Percentiles rank a stretch among this genome's conserved stretches.
Evolutionary conservation across 2,329 filamentous ascomycete species (phyloP).

Genomic region (Fusarium chaquense): DNA sequence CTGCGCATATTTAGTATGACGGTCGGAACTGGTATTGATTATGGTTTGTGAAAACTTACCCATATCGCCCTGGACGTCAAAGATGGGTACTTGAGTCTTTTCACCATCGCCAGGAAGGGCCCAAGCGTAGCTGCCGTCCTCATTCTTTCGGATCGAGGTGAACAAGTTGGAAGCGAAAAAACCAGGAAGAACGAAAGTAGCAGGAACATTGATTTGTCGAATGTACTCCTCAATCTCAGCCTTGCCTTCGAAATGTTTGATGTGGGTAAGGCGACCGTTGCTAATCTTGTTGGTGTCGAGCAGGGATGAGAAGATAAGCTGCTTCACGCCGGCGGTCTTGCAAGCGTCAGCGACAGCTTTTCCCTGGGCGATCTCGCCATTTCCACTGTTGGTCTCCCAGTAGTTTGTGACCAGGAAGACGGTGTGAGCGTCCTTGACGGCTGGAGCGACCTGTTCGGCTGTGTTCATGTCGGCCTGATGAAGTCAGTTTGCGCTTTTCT

Average conservation of each 20-base stretch:
- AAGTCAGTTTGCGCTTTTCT: slow-evolving; percentile 1
- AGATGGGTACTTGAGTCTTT: slow-evolving; percentile 53
- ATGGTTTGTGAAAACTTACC: slow-evolving; percentile 44
- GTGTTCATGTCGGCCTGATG: slow-evolving; percentile 58
- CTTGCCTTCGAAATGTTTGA: slow-evolving; percentile 68
- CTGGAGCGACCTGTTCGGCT: slow-evolving; percentile 51
- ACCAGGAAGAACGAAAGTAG: slow-evolving; percentile 64
- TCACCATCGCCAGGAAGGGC: slow-evolving; percentile 48
- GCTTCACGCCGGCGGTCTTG: slow-evolving; percentile 58
- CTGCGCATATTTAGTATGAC: slow-evolving; percentile 4
- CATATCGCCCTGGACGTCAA: slow-evolving; percentile 55
- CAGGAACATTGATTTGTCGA: slow-evolving; percentile 59
- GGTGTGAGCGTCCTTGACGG: slow-evolving; percentile 58
- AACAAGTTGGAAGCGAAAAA: slow-evolving; percentile 66
- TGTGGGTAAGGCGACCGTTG: slow-evolving; percentile 53
- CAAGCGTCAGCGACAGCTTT: slow-evolving; percentile 61
- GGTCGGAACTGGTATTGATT: fast-evolving
- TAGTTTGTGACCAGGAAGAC: slow-evolving; percentile 58
- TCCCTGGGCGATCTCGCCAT: slow-evolving; percentile 57
- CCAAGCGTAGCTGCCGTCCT: slow-evolving; percentile 48
- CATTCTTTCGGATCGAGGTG: slow-evolving; percentile 46
- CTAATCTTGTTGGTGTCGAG: slow-evolving; percentile 54
- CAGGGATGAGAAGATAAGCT: slow-evolving; percentile 62
- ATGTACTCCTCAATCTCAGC: slow-evolving; percentile 69
- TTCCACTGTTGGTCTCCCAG: slow-evolving; percentile 51